These are phyloP conservation scores for Epichloe festucae DNA, from an alignment of 2,329 filamentous ascomycete genomes.

Conservation along the genomic window DNA sequence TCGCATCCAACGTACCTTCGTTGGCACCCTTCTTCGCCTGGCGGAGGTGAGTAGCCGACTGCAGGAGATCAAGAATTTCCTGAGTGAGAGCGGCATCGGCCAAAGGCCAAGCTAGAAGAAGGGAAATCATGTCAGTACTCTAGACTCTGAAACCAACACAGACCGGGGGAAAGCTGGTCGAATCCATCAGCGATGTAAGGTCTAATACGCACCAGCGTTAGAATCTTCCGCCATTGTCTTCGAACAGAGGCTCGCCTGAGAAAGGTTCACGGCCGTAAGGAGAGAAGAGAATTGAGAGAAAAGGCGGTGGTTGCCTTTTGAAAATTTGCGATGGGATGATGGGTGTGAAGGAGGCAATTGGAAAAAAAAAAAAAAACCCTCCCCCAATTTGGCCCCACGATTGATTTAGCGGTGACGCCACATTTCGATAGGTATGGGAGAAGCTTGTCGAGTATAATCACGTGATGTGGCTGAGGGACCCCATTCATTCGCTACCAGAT, in stretches of 20 bases:
- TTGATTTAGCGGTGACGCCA: background rate
- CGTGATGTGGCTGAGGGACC: background rate
- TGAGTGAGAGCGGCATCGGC: constrained; percentile 63
- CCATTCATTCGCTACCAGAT: background rate
- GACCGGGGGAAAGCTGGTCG: background rate
- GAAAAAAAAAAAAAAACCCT: constrained; percentile 5
- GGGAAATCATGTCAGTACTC: background rate
- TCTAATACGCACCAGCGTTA: constrained; percentile 11
- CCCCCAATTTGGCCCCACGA: background rate
- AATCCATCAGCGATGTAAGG: background rate
- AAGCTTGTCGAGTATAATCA: background rate
- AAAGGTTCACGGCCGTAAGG: constrained; percentile 44
- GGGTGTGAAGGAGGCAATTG: background rate
- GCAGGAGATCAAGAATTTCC: constrained; percentile 71
- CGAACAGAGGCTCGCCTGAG: constrained; percentile 17
- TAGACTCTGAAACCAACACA: background rate
- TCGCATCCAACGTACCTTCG: constrained; percentile 35
- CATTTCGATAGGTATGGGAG: background rate
- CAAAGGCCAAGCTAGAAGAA: constrained; percentile 48
- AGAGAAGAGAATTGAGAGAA: constrained; percentile 1
- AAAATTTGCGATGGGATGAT: constrained; percentile 5
- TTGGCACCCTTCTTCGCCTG: constrained; percentile 87
- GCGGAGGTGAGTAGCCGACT: constrained; percentile 52
- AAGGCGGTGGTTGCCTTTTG: background rate
- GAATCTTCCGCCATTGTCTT: constrained; percentile 15